phyloP scores from a whole-genome alignment of 768 basidiomycete genomes.

The Suillus lakei region DNA sequence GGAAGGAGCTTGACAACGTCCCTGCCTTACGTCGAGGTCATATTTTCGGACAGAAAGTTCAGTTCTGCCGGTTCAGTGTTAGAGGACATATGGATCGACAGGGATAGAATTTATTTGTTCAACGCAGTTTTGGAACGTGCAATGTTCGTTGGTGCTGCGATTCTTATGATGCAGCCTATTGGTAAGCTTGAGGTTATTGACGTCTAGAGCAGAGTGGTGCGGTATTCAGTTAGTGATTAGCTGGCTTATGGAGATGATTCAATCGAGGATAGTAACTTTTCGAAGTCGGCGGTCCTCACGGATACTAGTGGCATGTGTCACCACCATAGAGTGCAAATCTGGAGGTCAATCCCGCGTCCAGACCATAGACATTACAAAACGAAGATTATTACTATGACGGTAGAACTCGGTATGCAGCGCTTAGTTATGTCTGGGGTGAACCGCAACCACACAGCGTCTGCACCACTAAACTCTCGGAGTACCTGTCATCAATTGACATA shows the following conservation, averaged over 20 bases:
- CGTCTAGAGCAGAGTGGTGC: neutral
- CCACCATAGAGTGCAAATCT: too few relatives aligned
- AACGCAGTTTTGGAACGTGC: neutral
- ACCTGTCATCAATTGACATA: conserved; percentile 8
- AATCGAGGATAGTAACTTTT: too few relatives aligned
- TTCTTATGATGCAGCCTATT: neutral
- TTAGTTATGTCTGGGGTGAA: conserved; percentile 17
- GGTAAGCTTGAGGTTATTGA: neutral
- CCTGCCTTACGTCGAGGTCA: neutral
- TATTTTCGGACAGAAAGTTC: neutral
- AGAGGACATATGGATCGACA: neutral
- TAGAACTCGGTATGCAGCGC: too few relatives aligned
- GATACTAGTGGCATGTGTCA: too few relatives aligned
- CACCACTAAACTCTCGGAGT: conserved; percentile 2
- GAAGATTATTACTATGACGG: too few relatives aligned
- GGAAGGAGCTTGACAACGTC: neutral
- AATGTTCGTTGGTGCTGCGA: neutral
- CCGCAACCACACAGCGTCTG: conserved; percentile 7
- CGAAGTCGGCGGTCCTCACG: too few relatives aligned
- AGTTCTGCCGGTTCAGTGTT: neutral
- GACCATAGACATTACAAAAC: too few relatives aligned
- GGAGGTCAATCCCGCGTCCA: too few relatives aligned
- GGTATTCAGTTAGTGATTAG: neutral
- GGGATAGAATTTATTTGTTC: neutral
- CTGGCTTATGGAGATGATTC: neutral